These are phyloP conservation scores for Phytophthora melonis DNA, from an alignment of 352 stramenopile genomes.

Conservation along the genomic window DNA sequence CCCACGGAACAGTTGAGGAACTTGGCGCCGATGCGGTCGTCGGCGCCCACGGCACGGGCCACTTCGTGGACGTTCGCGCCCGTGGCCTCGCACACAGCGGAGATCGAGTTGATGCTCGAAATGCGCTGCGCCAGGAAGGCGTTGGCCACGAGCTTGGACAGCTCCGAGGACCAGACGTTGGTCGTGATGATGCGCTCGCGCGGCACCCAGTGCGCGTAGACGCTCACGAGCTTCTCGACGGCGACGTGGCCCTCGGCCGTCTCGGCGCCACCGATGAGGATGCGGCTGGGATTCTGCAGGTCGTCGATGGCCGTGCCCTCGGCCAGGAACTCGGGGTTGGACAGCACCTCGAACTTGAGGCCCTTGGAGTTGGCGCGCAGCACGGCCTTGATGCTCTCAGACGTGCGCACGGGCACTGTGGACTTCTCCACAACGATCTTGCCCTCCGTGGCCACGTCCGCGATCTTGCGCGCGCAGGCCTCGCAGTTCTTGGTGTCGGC, in stretches of 20 bases:
- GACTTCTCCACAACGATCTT: slow-evolving; percentile 99
- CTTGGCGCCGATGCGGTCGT: slow-evolving; percentile 97
- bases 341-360: slow-evolving; percentile 97
- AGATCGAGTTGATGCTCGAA: slow-evolving; percentile 99
- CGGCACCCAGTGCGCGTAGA: slow-evolving; percentile 99
- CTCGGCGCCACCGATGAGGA: slow-evolving; percentile 98
- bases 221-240: slow-evolving; percentile 92
- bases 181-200: slow-evolving; percentile 97
- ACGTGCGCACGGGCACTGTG: slow-evolving; percentile 99
- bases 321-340: slow-evolving; percentile 99
- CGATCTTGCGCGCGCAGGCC: slow-evolving; percentile 98
- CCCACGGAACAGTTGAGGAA: slow-evolving; percentile 99
- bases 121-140: slow-evolving; percentile 99
- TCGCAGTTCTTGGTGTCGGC: slow-evolving; percentile 99
- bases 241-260: slow-evolving; percentile 88
- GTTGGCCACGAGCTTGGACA: slow-evolving; percentile 99
- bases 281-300: slow-evolving; percentile 94
- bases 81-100: slow-evolving; percentile 98
- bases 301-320: slow-evolving; percentile 99
- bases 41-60: slow-evolving; percentile 96
- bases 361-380: slow-evolving; percentile 95
- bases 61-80: slow-evolving; percentile 99
- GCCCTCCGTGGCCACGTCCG: slow-evolving; percentile 91
- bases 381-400: slow-evolving; percentile 96
- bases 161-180: slow-evolving; percentile 99